These are phyloP conservation scores for Erodium maritimum DNA, from an alignment of 345 rosid species.

Conservation along the genomic window DNA sequence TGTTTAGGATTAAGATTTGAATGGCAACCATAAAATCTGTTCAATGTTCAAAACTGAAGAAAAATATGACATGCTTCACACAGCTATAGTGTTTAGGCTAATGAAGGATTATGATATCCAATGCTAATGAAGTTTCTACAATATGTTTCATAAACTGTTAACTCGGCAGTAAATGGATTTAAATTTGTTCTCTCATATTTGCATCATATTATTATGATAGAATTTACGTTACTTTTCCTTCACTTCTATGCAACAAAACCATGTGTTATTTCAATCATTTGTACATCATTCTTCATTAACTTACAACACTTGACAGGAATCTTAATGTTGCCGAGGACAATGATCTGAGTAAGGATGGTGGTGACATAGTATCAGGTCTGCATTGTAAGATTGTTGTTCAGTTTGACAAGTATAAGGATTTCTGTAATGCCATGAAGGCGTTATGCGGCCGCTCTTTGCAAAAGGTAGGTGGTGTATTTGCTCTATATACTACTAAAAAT, in stretches of 20 bases:
- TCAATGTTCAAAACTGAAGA: not conserved
- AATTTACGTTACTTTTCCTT: not conserved
- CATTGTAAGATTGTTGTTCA: slow-evolving; percentile 84
- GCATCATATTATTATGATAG: no score
- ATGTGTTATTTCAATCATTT: not conserved
- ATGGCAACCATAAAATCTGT: not conserved
- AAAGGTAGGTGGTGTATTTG: slow-evolving; percentile 36
- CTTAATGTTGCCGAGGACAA: slow-evolving; percentile 78
- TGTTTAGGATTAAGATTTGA: not conserved
- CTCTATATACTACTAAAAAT: not conserved
- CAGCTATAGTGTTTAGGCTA: no score
- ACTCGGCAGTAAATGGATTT: not conserved
- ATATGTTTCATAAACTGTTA: not conserved
- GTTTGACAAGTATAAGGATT: slow-evolving; percentile 65
- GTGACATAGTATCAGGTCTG: slow-evolving; percentile 61
- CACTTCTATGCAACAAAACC: not conserved
- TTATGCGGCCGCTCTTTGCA: slow-evolving; percentile 71
- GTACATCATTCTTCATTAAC: slow-evolving; percentile 11
- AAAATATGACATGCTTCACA: no score
- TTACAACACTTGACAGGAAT: slow-evolving; percentile 43
- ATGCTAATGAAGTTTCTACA: not conserved
- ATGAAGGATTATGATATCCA: no score
- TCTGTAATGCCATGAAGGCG: slow-evolving; percentile 60
- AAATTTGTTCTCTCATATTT: not conserved
- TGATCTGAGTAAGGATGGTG: slow-evolving; percentile 39